Evolutionary conservation across 1,139 yeast species (phyloP), one percentile per base, ranked within the genome.

Genomic region (Yamadazyma sp.): DNA sequence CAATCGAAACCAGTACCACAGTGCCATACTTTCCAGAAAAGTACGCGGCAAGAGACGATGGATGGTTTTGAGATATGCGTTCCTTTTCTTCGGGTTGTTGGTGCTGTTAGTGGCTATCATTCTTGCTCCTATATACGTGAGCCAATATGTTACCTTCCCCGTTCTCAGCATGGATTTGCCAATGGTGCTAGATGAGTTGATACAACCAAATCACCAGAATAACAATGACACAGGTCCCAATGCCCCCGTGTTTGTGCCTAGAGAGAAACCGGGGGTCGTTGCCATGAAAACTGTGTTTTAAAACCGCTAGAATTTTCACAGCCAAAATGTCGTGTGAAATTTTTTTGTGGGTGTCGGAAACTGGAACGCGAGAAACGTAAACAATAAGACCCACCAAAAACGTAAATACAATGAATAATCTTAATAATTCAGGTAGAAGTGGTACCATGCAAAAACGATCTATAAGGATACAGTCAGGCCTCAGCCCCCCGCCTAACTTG

Each of bases 181-280:
- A 3, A 10, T 14, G 4, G 42, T 56, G 34, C 55, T 42, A 48
- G 61, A 50, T 11, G 75, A 73, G 2, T 50, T 81, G 15, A 55
- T 81, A 3, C 87, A 82, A 51, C 87, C 87, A 0, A 68, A 61
- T 24, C 51, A 58, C 27, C 86, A 80, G 51, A 64, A 71, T 34
- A 78, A 80, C 45, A 80, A 81, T 51, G 87, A 81, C 51, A 81
- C 87, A 0, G 87, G 86, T 0, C 61, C 62, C 0, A 57, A 61
- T 23, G 66, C 65, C 3, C 66, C 66, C 2, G 14, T 33, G 2
- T 30, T 33, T 20, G 44, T 61, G n/a, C 42, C 48, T 9, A 34
- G 57, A 37, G 52, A 37, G 1, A 46, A 43, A 22, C 65, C 64
- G 2, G 51, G 43, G 20, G 7, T 31, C 1, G 33, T 32, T 11